Conservation (phyloP, 257 asterid genomes). For the Salvia hispanica region DNA sequence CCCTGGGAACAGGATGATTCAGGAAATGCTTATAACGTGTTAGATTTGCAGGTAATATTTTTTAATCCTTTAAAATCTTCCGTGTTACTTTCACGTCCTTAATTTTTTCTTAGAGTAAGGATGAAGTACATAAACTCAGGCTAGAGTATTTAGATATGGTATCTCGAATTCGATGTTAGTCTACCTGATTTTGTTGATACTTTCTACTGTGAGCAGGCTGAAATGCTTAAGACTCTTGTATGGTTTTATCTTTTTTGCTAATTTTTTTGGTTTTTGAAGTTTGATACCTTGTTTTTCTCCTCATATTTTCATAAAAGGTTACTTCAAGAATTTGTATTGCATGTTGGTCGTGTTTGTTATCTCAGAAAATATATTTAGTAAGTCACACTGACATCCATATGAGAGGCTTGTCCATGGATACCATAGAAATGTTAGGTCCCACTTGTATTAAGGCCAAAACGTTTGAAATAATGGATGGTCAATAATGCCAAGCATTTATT, state of each 20-base stretch:
- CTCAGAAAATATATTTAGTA: neutral
- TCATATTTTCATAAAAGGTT: neutral
- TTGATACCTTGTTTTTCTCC: neutral
- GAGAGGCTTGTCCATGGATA: neutral
- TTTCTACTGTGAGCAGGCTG: neutral
- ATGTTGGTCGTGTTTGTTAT: conserved; percentile 9
- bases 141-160: neutral
- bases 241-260: conserved; percentile 14
- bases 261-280: neutral
- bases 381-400: neutral
- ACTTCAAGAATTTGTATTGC: neutral
- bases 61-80: conserved; percentile 8
- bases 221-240: conserved; percentile 23
- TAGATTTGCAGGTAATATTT: conserved; percentile 83
- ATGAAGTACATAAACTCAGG: conserved; percentile 12
- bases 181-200: conserved; percentile 9
- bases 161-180: conserved; percentile 15
- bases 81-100: neutral
- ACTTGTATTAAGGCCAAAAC: neutral
- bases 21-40: conserved; percentile 78
- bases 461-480: neutral
- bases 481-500: neutral
- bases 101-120: conserved; percentile 11
- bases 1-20: conserved; percentile 83
- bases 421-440: neutral